These are phyloP conservation scores for Gynandropsis gynandra DNA, from an alignment of 345 rosid species.

Conservation along the genomic window DNA sequence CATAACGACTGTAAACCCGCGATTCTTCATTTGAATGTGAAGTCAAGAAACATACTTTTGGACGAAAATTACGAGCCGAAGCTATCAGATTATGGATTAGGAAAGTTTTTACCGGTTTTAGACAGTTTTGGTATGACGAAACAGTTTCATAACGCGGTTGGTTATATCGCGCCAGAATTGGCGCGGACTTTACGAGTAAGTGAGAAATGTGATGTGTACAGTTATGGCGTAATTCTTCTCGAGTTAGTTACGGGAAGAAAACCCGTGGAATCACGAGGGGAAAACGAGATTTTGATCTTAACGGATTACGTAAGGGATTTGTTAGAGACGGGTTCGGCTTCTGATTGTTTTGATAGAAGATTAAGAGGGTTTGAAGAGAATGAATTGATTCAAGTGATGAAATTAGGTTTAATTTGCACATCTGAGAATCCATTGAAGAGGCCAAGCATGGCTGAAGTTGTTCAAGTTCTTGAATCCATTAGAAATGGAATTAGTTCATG, in stretches of 20 bases:
- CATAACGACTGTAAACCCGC: slow-evolving; percentile 88
- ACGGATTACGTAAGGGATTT: slow-evolving; percentile 71
- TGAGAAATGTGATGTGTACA: slow-evolving; percentile 88
- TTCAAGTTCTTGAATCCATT: slow-evolving; percentile 93
- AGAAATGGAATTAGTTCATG: slow-evolving; percentile 52
- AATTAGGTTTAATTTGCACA: slow-evolving; percentile 79
- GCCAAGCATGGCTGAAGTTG: slow-evolving; percentile 96
- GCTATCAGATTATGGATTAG: slow-evolving; percentile 83
- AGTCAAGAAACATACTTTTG: slow-evolving; percentile 78
- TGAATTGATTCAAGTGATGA: slow-evolving; percentile 90
- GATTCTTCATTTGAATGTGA: slow-evolving; percentile 85
- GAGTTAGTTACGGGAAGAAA: slow-evolving; percentile 89
- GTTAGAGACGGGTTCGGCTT: slow-evolving; percentile 71
- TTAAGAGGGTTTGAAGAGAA: slow-evolving; percentile 74
- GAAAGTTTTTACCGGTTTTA: slow-evolving; percentile 68
- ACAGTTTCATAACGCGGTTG: slow-evolving; percentile 73
- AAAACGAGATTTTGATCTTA: slow-evolving; percentile 62
- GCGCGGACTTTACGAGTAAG: slow-evolving; percentile 60
- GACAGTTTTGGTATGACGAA: slow-evolving; percentile 67
- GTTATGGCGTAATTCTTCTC: slow-evolving; percentile 84
- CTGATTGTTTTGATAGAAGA: slow-evolving; percentile 73
- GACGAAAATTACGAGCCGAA: slow-evolving; percentile 67
- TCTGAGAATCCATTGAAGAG: slow-evolving; percentile 67
- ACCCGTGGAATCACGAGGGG: slow-evolving; percentile 72
- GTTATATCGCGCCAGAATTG: slow-evolving; percentile 96